A percentile compares a stretch with the other conserved stretches of the same genome.
Conservation (phyloP, 352 stramenopile species). For the Phytophthora pisi region DNA sequence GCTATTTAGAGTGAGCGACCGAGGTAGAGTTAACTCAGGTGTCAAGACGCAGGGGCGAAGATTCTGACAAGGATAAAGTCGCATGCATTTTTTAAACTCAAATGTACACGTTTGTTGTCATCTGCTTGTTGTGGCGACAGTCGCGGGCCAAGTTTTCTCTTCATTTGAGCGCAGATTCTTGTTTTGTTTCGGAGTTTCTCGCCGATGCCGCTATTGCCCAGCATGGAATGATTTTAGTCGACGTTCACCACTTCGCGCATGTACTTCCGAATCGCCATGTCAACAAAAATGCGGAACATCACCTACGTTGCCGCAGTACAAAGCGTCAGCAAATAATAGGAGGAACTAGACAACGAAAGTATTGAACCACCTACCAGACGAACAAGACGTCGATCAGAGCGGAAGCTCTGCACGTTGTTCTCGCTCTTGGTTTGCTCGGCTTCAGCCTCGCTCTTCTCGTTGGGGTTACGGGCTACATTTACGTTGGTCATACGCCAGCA, state of each 20-base stretch:
- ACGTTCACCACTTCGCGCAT: slow-evolving; percentile 48
- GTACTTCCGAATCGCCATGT: slow-evolving; percentile 73
- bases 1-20: slow-evolving; percentile 23
- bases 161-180: slow-evolving; percentile 13
- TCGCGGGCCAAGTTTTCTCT: slow-evolving; percentile 2
- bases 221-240: slow-evolving; percentile 8
- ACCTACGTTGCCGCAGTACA: slow-evolving; percentile 35
- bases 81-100: slow-evolving; percentile 26
- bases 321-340: background rate
- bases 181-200: background rate
- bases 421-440: slow-evolving; percentile 65
- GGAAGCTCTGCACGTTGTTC: slow-evolving; percentile 81
- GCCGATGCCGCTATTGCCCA: background rate
- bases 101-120: slow-evolving; percentile 26
- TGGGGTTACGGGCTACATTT: slow-evolving; percentile 41
- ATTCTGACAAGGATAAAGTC: slow-evolving; percentile 8
- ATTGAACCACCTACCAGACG: slow-evolving; percentile 49
- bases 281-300: slow-evolving; percentile 70
- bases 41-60: background rate
- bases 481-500: background rate
- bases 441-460: slow-evolving; percentile 60
- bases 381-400: slow-evolving; percentile 75
- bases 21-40: slow-evolving; percentile 10
- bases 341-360: slow-evolving; percentile 1
- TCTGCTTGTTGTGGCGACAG: background rate